These are phyloP conservation scores for Arachis stenosperma DNA, from an alignment of 306 rosid genomes.

Conservation along the genomic window DNA sequence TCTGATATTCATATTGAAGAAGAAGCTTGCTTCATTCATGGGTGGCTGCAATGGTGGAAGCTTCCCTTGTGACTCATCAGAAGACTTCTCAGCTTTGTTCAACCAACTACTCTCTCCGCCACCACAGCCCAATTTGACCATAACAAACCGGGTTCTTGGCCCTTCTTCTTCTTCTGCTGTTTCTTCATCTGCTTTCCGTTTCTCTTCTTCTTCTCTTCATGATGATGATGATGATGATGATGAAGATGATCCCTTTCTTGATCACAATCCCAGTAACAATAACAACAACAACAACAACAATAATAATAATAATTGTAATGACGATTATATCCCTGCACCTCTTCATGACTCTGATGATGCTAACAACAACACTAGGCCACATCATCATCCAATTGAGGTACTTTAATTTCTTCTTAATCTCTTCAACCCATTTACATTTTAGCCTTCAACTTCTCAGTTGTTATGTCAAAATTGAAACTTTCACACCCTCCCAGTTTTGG, in stretches of 20 bases:
- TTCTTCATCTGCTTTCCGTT: slow-evolving; percentile 38
- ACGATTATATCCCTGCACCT: slow-evolving; percentile 22
- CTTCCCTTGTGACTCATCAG: slow-evolving; percentile 45
- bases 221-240: too few species aligned
- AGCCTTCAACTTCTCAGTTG: background rate
- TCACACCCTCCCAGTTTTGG: background rate
- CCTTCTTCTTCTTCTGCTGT: background rate
- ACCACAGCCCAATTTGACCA: background rate
- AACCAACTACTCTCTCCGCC: slow-evolving; percentile 53
- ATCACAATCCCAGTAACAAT: background rate
- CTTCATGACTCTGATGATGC: slow-evolving; percentile 24
- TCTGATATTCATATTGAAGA: background rate
- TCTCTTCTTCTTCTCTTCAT: slow-evolving; percentile 14
- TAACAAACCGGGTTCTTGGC: background rate
- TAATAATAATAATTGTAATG: background rate
- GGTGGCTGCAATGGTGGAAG: slow-evolving; percentile 17
- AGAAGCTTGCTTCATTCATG: slow-evolving; percentile 31
- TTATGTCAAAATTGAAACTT: slow-evolving; percentile 26
- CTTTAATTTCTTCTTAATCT: background rate
- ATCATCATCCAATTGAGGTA: slow-evolving; percentile 37
- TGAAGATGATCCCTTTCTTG: slow-evolving; percentile 34
- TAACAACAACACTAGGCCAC: slow-evolving; percentile 41
- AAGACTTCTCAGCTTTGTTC: slow-evolving; percentile 66
- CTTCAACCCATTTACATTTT: background rate
- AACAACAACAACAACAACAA: background rate